Evolutionary conservation across 495 filamentous ascomycete species (phyloP).

Genomic region (Tuber brumale): DNA sequence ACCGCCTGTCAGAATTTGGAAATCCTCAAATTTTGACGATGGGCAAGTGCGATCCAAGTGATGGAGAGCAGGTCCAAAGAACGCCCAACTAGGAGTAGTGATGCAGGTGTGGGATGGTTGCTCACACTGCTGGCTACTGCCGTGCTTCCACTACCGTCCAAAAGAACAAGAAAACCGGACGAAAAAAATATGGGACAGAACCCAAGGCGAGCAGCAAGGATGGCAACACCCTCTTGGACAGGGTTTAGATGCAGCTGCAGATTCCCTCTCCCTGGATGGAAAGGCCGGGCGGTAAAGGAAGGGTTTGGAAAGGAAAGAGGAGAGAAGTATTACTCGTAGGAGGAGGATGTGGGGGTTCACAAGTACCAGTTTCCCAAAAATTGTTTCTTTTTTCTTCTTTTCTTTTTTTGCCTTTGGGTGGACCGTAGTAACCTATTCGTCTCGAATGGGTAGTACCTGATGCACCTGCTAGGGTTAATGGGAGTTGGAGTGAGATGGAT

Average conservation of each 20-base stretch:
- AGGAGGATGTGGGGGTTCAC: conserved; percentile 14
- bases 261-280: conserved; percentile 11
- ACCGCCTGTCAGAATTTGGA: conserved; percentile 37
- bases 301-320: conserved; percentile 13
- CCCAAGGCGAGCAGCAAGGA: conserved; percentile 26
- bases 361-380: not conserved
- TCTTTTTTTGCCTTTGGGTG: conserved; percentile 31
- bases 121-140: not conserved
- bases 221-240: conserved; percentile 18
- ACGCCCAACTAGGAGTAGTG: conserved; percentile 22
- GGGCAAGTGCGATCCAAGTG: conserved; percentile 25
- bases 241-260: conserved; percentile 22
- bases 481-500: conserved; percentile 27
- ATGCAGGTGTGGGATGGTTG: conserved; percentile 17
- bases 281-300: conserved; percentile 7
- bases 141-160: conserved; percentile 2
- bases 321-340: conserved; percentile 17
- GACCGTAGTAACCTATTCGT: conserved; percentile 4
- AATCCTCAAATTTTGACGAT: conserved; percentile 17
- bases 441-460: conserved; percentile 4
- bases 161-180: not conserved
- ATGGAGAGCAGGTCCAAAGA: conserved; percentile 19
- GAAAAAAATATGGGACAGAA: conserved; percentile 7
- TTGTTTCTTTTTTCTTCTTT: conserved; percentile 6
- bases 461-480: conserved; percentile 23